Evolutionary conservation across 148 eudicot species (phyloP), one percentile per base, ranked within the genome.

Genomic region (Nepenthes mirabilis): DNA sequence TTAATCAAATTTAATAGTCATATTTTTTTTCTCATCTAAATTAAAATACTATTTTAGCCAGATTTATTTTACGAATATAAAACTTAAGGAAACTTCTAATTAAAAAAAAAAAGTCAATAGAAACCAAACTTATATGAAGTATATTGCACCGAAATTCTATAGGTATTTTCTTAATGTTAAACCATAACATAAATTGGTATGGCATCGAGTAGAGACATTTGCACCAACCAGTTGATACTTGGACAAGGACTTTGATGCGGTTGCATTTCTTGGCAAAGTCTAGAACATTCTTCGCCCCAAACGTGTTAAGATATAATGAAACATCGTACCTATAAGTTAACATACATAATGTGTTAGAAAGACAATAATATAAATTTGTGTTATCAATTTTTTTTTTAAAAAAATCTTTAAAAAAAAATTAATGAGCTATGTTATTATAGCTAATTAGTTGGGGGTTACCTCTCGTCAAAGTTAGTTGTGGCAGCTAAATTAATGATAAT

Each of bases 401-500:
- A 2, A 14, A 4, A 40, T 40, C 8, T 40, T 3, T 0, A 3
- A 4, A 3, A 40, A 40, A 40, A 9, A 58, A 37, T 2, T 14
- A n/a, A 36, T 14, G 6, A 12, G 11, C 11, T 11, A 52, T 3
- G 4, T 52, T 52, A 52, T 6, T 52, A 6, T 52, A 52, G 23
- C 23, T 52, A 11, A 0, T 9, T 1, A 53, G 2, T 32, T 1
- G n/a, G 40, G 3, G 14, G 9, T 40, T 69, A 82, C 91, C 91
- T 77, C 51, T 82, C 91, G 59, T 80, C 85, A 59, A 84, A 88
- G 45, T 83, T 84, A 65, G 86, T 82, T 6, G 77, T 80, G 45
- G 95, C 95, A 56, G 95, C 88, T 48, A 80, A 51, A 59, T 81
- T 78, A 59, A 89, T 72, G 36, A 89, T 79, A 14, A 86, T 69